Percentiles rank a stretch among this genome's conserved stretches.
These are phyloP conservation scores for Backusella westeae DNA, from an alignment of 192 early-diverging fungal species.

Conservation along the genomic window DNA sequence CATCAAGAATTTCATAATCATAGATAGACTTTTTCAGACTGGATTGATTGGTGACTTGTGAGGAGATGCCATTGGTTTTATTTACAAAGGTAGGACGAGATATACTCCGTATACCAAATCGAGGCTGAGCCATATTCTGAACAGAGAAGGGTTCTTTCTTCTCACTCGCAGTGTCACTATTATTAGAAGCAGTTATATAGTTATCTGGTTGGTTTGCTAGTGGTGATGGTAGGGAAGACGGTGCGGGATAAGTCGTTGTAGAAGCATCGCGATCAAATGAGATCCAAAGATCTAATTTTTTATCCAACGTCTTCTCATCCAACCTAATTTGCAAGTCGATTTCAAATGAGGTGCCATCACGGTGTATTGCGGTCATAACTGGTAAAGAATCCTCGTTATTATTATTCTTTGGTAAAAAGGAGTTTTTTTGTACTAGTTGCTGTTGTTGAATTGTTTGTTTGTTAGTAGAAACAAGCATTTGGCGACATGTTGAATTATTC, in stretches of 20 bases:
- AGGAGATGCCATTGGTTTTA: neutral
- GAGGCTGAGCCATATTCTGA: neutral
- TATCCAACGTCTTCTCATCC: conserved; percentile 37
- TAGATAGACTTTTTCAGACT: conserved; percentile 26
- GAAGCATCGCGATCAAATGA: conserved; percentile 49
- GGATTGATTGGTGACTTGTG: neutral
- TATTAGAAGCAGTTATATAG: neutral
- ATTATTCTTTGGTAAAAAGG: neutral
- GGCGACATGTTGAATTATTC: conserved; percentile 23
- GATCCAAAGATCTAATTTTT: conserved; percentile 51
- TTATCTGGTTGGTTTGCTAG: neutral
- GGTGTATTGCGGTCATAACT: conserved; percentile 53
- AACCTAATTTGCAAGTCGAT: conserved; percentile 58
- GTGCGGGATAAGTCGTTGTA: neutral
- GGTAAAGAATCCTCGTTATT: conserved; percentile 13
- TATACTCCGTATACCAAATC: conserved; percentile 4
- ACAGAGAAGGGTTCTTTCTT: conserved; percentile 55
- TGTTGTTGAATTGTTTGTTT: neutral
- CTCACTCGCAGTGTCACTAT: conserved; percentile 45
- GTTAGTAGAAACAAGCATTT: neutral
- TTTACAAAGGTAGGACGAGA: conserved; percentile 4
- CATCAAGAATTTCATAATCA: conserved; percentile 56
- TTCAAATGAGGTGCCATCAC: conserved; percentile 57
- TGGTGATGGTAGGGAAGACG: neutral
- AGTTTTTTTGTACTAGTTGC: neutral